Conservation (phyloP, 2,329 filamentous ascomycete genomes). For the Penicillium sp. region DNA sequence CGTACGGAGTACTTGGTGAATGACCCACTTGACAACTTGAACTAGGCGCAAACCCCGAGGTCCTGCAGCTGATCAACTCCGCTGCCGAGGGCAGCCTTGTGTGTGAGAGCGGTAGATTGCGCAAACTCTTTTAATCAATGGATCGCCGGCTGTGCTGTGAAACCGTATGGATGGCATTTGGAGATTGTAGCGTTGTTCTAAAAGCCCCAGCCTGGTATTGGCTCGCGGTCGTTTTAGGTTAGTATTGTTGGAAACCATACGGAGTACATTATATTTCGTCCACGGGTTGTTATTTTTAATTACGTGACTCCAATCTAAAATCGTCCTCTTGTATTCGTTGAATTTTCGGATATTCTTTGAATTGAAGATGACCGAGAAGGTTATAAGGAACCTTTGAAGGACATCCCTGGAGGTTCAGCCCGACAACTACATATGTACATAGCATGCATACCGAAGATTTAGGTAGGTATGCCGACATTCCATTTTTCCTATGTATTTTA, state of each 20-base stretch:
- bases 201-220: too few relatives aligned
- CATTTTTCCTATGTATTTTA: background rate
- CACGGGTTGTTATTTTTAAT: background rate
- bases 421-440: background rate
- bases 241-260: background rate
- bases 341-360: too few relatives aligned
- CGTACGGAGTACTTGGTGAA: background rate
- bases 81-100: constrained; percentile 22
- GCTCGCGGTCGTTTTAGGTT: background rate
- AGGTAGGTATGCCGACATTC: background rate
- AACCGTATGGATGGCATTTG: background rate
- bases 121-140: constrained; percentile 14
- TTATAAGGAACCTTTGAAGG: too few relatives aligned
- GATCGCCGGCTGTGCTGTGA: constrained; percentile 17
- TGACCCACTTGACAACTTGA: constrained; percentile 7
- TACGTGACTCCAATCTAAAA: too few relatives aligned
- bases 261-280: background rate
- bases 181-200: background rate
- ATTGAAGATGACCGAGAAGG: too few relatives aligned
- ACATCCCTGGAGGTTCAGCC: too few relatives aligned
- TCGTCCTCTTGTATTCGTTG: too few relatives aligned
- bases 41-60: background rate
- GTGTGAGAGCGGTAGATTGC: constrained; percentile 23
- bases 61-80: constrained; percentile 16
- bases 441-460: background rate